These are phyloP conservation scores for Asterophora lycoperdoides DNA, from an alignment of 768 basidiomycete species.

Conservation along the genomic window DNA sequence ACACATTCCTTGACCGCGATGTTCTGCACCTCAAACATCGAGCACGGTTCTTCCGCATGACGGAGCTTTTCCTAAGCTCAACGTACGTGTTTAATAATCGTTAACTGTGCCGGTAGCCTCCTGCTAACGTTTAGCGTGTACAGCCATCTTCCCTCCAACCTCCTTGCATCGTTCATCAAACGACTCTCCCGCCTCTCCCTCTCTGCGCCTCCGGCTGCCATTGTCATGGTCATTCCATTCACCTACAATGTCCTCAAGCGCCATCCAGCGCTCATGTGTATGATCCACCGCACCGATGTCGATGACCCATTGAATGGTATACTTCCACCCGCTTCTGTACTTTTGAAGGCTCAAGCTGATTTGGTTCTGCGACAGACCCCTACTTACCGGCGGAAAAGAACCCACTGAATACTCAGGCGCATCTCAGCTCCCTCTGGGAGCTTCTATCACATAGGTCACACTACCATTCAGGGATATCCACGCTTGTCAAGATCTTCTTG, in stretches of 20 bases:
- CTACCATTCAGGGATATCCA: slow-evolving; percentile 86
- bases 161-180: slow-evolving; percentile 96
- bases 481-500: slow-evolving; percentile 77
- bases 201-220: slow-evolving; percentile 82
- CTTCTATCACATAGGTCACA: slow-evolving; percentile 73
- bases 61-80: slow-evolving; percentile 87
- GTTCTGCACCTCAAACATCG: slow-evolving; percentile 90
- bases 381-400: slow-evolving; percentile 65
- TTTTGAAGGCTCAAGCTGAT: neutral
- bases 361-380: slow-evolving; percentile 46
- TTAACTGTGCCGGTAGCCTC: neutral
- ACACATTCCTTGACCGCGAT: slow-evolving; percentile 82
- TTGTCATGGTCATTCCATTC: slow-evolving; percentile 89
- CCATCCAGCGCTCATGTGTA: slow-evolving; percentile 87
- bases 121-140: neutral
- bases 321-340: neutral
- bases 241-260: slow-evolving; percentile 90
- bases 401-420: slow-evolving; percentile 72
- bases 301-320: slow-evolving; percentile 33
- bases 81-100: slow-evolving; percentile 51
- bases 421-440: slow-evolving; percentile 93
- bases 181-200: slow-evolving; percentile 82
- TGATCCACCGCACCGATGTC: slow-evolving; percentile 73
- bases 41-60: slow-evolving; percentile 90
- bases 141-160: slow-evolving; percentile 79